Conservation (phyloP, 768 basidiomycete genomes). For the Mycena indigotica region DNA sequence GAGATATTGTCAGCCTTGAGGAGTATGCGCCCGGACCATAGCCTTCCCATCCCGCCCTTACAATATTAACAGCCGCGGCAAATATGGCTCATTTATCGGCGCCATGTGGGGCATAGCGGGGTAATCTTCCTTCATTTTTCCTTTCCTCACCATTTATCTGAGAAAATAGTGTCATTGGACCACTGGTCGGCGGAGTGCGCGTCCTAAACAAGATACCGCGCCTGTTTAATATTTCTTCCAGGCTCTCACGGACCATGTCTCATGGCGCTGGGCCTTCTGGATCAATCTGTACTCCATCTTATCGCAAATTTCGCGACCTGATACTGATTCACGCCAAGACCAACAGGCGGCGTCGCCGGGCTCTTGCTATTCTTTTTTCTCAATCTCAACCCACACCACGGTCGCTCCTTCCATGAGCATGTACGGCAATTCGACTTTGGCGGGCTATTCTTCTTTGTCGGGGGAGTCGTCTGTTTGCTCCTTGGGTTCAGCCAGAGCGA, state of each 20-base stretch:
- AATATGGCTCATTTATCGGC: conserved; percentile 71
- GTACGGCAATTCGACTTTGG: conserved; percentile 68
- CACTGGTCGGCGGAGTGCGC: conserved; percentile 75
- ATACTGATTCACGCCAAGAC: too few relatives aligned
- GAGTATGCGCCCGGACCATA: conserved; percentile 63
- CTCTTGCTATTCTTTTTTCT: conserved; percentile 69
- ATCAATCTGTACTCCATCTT: conserved; percentile 73
- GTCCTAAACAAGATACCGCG: background rate
- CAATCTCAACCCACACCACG: conserved; percentile 73
- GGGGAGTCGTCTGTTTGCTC: conserved; percentile 64
- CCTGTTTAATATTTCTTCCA: conserved; percentile 24
- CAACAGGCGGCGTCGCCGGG: conserved; percentile 71
- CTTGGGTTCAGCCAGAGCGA: conserved; percentile 75
- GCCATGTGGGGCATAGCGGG: conserved; percentile 79
- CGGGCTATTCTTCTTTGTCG: conserved; percentile 63
- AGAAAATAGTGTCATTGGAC: conserved; percentile 65
- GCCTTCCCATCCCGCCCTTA: too few relatives aligned
- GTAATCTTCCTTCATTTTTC: conserved; percentile 9
- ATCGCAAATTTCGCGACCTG: too few relatives aligned
- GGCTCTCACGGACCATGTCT: conserved; percentile 73
- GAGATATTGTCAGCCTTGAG: conserved; percentile 79
- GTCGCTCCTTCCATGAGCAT: conserved; percentile 58
- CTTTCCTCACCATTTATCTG: background rate
- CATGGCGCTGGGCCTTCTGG: conserved; percentile 86
- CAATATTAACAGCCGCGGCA: conserved; percentile 58